A percentile compares a stretch with the other conserved stretches of the same genome.
Evolutionary conservation across 169 alveolate genomes (phyloP).

Genomic region (Plasmodium gonderi): DNA sequence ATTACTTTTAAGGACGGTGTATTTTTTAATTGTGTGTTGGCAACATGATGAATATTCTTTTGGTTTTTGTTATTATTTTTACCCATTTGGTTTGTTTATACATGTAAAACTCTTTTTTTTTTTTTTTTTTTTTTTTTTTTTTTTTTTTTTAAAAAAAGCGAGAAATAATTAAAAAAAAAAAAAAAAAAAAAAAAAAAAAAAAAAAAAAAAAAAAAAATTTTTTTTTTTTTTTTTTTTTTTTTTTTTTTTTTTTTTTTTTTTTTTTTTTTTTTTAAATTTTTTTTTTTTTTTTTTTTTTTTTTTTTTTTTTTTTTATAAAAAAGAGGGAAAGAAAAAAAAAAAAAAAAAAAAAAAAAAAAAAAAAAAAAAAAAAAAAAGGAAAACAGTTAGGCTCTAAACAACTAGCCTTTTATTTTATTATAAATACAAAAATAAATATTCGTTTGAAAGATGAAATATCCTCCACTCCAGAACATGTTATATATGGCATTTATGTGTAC

Average conservation of each 20-base stretch:
- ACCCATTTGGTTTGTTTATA: constrained; percentile 50
- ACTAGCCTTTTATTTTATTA: constrained; percentile 16
- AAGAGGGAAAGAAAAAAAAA: background rate
- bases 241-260: no score
- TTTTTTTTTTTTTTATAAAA: background rate
- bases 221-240: no score
- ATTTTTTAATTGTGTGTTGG: constrained; percentile 33
- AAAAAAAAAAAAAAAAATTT: no score
- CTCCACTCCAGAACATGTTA: background rate
- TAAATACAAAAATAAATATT: constrained; percentile 1
- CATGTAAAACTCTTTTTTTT: background rate
- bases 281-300: background rate
- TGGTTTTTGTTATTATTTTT: constrained; percentile 17
- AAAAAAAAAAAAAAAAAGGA: no score
- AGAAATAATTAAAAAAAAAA: background rate
- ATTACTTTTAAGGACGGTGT: constrained; percentile 61
- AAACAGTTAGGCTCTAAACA: no score
- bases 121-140: background rate
- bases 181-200: background rate
- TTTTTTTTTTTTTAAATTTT: no score
- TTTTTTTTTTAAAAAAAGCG: background rate
- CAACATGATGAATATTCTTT: constrained; percentile 54
- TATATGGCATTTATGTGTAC: background rate
- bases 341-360: background rate
- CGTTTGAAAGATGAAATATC: background rate